These are phyloP conservation scores for Grosmannia huntii DNA, from an alignment of 2,329 filamentous ascomycete genomes.

Conservation along the genomic window DNA sequence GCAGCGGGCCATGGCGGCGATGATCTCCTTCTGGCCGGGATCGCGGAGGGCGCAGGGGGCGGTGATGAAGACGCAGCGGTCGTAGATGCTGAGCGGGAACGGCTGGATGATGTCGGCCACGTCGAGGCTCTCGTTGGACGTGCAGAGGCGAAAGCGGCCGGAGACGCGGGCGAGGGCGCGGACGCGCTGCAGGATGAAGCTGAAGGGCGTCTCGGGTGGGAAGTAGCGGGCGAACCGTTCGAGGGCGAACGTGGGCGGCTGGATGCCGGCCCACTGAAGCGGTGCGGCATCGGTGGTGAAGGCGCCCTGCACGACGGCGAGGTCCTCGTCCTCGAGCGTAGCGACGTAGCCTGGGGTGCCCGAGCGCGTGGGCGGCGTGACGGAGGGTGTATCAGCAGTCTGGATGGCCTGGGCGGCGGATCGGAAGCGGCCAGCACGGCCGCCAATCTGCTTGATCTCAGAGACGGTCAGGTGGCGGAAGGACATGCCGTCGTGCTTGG, in stretches of 20 bases:
- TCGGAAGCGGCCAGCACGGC: constrained; percentile 77
- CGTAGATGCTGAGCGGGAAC: constrained; percentile 54
- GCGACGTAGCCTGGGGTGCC: constrained; percentile 57
- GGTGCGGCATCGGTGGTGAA: constrained; percentile 53
- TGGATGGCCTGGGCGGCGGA: constrained; percentile 47
- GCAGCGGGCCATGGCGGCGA: constrained; percentile 53
- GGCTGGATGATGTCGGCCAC: constrained; percentile 66
- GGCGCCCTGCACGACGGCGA: constrained; percentile 45
- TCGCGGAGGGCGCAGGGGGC: constrained; percentile 53
- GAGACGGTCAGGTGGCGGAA: constrained; percentile 51
- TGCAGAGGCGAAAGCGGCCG: constrained; percentile 57
- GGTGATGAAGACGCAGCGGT: constrained; percentile 64
- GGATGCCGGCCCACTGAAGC: constrained; percentile 58
- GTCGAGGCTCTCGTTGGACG: constrained; percentile 46
- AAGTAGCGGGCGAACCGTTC: constrained; percentile 74
- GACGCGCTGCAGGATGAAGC: constrained; percentile 67
- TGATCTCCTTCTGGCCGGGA: constrained; percentile 28
- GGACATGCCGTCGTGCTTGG: constrained; percentile 55
- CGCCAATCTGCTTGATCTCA: constrained; percentile 89
- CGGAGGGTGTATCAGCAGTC: not conserved
- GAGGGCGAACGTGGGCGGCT: constrained; percentile 57
- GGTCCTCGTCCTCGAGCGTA: constrained; percentile 59
- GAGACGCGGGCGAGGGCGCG: constrained; percentile 54
- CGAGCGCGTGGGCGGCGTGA: not conserved
- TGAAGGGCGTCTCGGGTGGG: constrained; percentile 66